These are phyloP conservation scores for Kregervanrija pseudodelftensis DNA, from an alignment of 805 yeast species.

Conservation along the genomic window DNA sequence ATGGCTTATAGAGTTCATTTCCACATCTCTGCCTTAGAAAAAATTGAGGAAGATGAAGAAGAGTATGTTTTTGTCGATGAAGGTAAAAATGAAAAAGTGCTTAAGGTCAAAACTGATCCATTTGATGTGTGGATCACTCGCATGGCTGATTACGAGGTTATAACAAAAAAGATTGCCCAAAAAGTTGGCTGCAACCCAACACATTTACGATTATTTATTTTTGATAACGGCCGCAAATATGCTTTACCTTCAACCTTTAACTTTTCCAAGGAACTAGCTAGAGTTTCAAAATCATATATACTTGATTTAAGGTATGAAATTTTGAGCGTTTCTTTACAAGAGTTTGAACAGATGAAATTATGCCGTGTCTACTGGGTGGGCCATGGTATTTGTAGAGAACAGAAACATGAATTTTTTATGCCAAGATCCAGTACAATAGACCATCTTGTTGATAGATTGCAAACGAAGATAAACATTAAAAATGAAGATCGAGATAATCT, in stretches of 20 bases:
- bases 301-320: conserved; percentile 62
- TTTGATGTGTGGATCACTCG: conserved; percentile 68
- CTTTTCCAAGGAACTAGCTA: conserved; percentile 29
- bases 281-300: conserved; percentile 38
- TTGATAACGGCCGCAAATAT: conserved; percentile 52
- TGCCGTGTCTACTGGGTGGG: conserved; percentile 67
- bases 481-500: conserved; percentile 39
- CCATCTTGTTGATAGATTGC: conserved; percentile 49
- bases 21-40: conserved; percentile 36
- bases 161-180: conserved; percentile 56
- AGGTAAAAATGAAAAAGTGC: conserved; percentile 10
- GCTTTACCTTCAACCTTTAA: conserved; percentile 36
- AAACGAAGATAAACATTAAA: conserved; percentile 45
- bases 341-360: conserved; percentile 68
- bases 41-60: conserved; percentile 38
- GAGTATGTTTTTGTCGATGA: conserved; percentile 39
- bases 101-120: conserved; percentile 6
- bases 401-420: conserved; percentile 61
- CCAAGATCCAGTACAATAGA: conserved; percentile 51
- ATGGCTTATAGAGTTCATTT: conserved; percentile 57
- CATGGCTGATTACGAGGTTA: conserved; percentile 46
- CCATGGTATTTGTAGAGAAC: conserved; percentile 63
- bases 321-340: conserved; percentile 64
- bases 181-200: conserved; percentile 48
- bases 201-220: conserved; percentile 58